Evolutionary conservation across 2,329 filamentous ascomycete species (phyloP).

Genomic region (Spiromastix sp.): DNA sequence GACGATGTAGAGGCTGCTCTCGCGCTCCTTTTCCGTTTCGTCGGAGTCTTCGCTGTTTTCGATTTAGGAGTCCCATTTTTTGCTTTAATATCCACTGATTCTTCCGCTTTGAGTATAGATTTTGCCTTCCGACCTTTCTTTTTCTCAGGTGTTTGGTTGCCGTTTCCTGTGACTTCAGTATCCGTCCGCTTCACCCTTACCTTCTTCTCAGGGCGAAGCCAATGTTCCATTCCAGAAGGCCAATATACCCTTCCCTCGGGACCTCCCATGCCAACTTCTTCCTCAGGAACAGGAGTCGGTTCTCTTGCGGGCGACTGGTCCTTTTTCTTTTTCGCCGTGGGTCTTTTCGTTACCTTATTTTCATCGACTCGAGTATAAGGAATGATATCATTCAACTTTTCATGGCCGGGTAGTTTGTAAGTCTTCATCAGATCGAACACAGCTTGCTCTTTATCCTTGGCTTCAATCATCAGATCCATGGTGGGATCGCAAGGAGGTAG

Average conservation of each 20-base stretch:
- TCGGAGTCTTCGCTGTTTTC: neutral
- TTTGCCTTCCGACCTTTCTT: neutral
- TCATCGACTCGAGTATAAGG: conserved; percentile 71
- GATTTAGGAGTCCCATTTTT: neutral
- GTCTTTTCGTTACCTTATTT: conserved; percentile 47
- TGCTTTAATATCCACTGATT: neutral
- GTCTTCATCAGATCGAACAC: conserved; percentile 89
- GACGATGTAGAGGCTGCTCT: neutral
- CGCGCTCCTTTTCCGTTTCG: neutral
- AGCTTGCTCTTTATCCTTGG: conserved; percentile 95
- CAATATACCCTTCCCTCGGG: conserved; percentile 75
- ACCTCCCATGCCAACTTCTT: conserved; percentile 80
- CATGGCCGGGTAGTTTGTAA: conserved; percentile 71
- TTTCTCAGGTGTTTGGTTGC: neutral
- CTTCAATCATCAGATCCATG: conserved; percentile 98
- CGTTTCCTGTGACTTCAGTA: conserved; percentile 7
- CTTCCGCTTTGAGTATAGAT: neutral
- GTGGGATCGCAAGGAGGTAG: conserved; percentile 71
- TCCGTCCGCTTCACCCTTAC: too few species aligned
- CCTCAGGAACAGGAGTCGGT: conserved; percentile 46
- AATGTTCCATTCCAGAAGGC: conserved; percentile 83
- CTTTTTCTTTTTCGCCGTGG: conserved; percentile 24
- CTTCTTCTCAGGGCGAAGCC: conserved; percentile 69
- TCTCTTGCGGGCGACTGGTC: conserved; percentile 29
- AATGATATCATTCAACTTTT: conserved; percentile 64